Percentiles rank a stretch among this genome's conserved stretches.
These are phyloP conservation scores for Pythium rhizo-oryzae DNA, from an alignment of 352 stramenopile genomes.

Conservation along the genomic window DNA sequence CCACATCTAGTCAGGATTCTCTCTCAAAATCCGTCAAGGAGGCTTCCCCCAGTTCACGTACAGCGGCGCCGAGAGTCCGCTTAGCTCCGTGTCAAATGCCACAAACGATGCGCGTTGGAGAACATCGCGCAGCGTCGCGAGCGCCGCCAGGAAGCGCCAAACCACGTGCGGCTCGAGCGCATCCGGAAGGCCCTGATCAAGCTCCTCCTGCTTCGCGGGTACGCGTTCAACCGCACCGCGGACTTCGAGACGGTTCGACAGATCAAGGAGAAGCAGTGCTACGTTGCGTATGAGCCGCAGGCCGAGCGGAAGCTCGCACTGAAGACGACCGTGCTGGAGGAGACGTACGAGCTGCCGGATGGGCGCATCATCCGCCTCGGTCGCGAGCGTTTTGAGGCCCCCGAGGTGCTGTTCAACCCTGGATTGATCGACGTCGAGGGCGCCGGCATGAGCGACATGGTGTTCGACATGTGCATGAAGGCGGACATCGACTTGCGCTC, in stretches of 20 bases:
- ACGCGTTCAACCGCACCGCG: conserved; percentile 91
- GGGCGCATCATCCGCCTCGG: conserved; percentile 95
- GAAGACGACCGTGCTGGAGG: conserved; percentile 93
- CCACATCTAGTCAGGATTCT: not conserved
- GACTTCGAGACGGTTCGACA: conserved; percentile 94
- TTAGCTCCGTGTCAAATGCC: conserved; percentile 79
- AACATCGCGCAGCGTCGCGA: conserved; percentile 10
- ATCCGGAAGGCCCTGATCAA: no score
- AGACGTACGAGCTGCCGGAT: conserved; percentile 96
- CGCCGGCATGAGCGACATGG: conserved; percentile 94
- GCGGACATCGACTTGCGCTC: conserved; percentile 94
- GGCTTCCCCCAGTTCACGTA: conserved; percentile 27
- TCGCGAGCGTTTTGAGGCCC: conserved; percentile 95
- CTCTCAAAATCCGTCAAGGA: not conserved
- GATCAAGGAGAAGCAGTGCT: conserved; percentile 96
- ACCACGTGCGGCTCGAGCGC: no score
- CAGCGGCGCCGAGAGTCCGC: conserved; percentile 66
- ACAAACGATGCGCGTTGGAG: conserved; percentile 54
- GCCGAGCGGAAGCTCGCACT: conserved; percentile 84
- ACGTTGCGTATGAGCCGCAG: conserved; percentile 90
- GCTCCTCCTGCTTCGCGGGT: conserved; percentile 90
- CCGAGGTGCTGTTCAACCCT: conserved; percentile 97
- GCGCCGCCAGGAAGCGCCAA: conserved; percentile 8
- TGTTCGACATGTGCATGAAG: conserved; percentile 98
- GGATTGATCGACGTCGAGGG: conserved; percentile 97